A percentile compares a stretch with the other conserved stretches of the same genome.
phyloP scores from a whole-genome alignment of 306 rosid genomes.

The Medicago arabica region DNA sequence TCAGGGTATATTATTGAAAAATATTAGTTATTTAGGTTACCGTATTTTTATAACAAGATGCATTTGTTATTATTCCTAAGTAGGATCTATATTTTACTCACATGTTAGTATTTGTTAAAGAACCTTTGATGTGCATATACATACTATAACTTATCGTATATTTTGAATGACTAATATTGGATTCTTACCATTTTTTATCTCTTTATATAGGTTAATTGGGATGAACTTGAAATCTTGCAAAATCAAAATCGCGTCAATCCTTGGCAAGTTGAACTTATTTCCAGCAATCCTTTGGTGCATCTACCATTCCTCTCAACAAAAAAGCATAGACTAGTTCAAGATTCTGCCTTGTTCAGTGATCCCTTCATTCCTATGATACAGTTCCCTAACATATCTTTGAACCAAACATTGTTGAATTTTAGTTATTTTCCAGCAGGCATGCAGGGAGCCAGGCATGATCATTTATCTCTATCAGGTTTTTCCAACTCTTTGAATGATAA shows the following conservation, averaged over 20 bases:
- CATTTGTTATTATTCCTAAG: too few species aligned
- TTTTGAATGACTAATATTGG: neutral
- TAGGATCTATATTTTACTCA: too few species aligned
- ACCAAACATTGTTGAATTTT: slow-evolving; percentile 51
- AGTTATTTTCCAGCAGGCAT: slow-evolving; percentile 73
- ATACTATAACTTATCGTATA: neutral
- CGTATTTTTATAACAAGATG: too few species aligned
- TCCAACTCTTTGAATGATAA: slow-evolving; percentile 42
- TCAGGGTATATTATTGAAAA: too few species aligned
- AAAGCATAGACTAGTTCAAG: neutral
- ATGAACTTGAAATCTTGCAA: neutral
- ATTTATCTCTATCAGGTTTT: slow-evolving; percentile 44
- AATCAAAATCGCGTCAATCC: neutral
- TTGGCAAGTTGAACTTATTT: neutral
- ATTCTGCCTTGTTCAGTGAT: neutral
- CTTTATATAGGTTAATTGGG: neutral
- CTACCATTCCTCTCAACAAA: neutral
- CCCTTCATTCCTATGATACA: slow-evolving; percentile 36
- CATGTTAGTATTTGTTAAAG: too few species aligned
- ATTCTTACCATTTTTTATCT: neutral
- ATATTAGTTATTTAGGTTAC: too few species aligned
- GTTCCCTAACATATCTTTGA: slow-evolving; percentile 42
- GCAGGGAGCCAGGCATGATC: slow-evolving; percentile 98
- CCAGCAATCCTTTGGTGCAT: neutral
- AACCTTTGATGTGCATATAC: neutral